Base-by-base conservation (phyloP, 2,329 filamentous ascomycete genomes). In the Scytalidium lignicola region DNA sequence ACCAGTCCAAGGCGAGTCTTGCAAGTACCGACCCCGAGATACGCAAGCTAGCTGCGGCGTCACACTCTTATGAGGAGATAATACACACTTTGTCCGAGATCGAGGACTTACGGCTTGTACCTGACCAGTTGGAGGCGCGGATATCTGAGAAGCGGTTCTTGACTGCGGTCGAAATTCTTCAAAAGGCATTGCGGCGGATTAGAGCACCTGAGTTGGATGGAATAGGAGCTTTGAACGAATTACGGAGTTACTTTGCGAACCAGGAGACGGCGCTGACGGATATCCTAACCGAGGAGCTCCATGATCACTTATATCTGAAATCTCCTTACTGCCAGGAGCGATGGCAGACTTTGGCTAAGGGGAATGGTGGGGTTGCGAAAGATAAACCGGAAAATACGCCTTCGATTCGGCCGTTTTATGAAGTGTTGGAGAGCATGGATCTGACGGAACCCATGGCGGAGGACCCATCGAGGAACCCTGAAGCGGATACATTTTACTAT, bases 91-190 rank as follows among this genome's bases (percentile, higher is more conserved):
- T 99, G 37, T 82, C 83, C 55, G 86, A 90, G 61, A 82, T 96
- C 48, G 91, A 99, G 63, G 88, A 96, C 59, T 74, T 99, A 39
- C 87, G 95, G 54, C 79, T 85, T 28, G 84, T 99, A 6, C 93
- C 93, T 0, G 92, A 96, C 67, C 89, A 92, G 66, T 75, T 99
- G 12, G 93, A 99, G 67, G 90, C 91, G 21, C 83, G 89, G 50
- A 96, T 99, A 65, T 96, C 91, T 1, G 93, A 97, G 67, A 99
- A 99, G 70, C 83, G 90, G 46, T 99, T 99, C 64, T 68, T 99
- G 55, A 87, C 87, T 3, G 93, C 93, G 2, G 92, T 99, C 42
- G 91, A 96, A 56, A 85, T 96, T 32, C 74, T 99, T 44, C 90
- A 96, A 62, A 89, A 88, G 64, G 92, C 90, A 1, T 73, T 96